Evolutionary conservation across 1,139 yeast genomes (phyloP).

Genomic region (Hansenula sp.): DNA sequence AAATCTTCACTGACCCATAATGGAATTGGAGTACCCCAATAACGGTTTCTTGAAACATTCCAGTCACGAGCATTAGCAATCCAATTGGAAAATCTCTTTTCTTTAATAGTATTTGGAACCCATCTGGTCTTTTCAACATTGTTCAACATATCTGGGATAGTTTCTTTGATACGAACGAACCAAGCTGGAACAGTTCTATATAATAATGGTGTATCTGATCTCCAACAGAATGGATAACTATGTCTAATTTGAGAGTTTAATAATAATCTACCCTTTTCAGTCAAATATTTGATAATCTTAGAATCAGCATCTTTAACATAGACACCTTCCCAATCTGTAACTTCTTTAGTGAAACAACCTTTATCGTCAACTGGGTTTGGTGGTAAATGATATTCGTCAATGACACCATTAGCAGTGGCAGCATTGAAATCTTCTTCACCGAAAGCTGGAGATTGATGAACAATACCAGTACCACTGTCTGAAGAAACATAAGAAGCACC

Average conservation of each 20-base stretch:
- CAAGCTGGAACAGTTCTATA: slow-evolving; percentile 98
- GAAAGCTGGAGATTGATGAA: slow-evolving; percentile 97
- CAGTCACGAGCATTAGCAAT: slow-evolving; percentile 98
- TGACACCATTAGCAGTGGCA: slow-evolving; percentile 71
- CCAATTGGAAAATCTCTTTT: slow-evolving; percentile 96
- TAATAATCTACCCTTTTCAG: slow-evolving; percentile 72
- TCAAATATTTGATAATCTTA: slow-evolving; percentile 77
- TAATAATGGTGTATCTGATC: slow-evolving; percentile 96
- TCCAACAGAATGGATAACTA: slow-evolving; percentile 99
- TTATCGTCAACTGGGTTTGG: slow-evolving; percentile 95
- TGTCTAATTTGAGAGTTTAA: slow-evolving; percentile 83
- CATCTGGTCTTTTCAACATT: slow-evolving; percentile 86
- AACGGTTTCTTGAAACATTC: slow-evolving; percentile 97
- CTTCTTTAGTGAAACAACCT: slow-evolving; percentile 77
- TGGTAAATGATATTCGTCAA: slow-evolving; percentile 62
- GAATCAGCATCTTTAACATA: slow-evolving; percentile 97
- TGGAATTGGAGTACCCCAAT: slow-evolving; percentile 99
- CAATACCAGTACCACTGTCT: slow-evolving; percentile 99
- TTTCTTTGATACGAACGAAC: slow-evolving; percentile 88
- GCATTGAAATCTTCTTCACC: slow-evolving; percentile 98
- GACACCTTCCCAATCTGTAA: slow-evolving; percentile 70
- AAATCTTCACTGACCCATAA: slow-evolving; percentile 94
- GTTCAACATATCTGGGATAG: slow-evolving; percentile 84
- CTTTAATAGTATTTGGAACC: slow-evolving; percentile 91
- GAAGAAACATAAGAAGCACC: slow-evolving; percentile 80